A percentile compares a stretch with the other conserved stretches of the same genome.
Evolutionary conservation across 495 filamentous ascomycete genomes (phyloP).

Genomic region (Penicillium canariense): DNA sequence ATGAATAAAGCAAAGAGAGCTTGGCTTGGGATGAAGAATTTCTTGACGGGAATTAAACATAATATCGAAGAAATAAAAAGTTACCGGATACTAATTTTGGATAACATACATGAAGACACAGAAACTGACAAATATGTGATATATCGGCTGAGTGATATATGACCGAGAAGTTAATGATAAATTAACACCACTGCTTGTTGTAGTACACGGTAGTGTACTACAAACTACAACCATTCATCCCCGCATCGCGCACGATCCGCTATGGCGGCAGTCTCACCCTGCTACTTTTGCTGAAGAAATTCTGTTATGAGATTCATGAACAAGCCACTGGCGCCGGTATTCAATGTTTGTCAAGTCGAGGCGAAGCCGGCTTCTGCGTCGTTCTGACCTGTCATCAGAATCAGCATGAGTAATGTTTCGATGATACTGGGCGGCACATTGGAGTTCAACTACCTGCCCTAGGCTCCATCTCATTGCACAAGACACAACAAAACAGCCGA

Average conservation of each 20-base stretch:
- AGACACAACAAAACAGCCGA: slow-evolving; percentile 29
- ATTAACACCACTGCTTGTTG: neutral
- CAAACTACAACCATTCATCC: neutral
- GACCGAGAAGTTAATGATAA: no score
- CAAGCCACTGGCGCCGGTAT: slow-evolving; percentile 4
- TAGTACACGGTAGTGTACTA: neutral
- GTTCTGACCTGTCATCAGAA: slow-evolving; percentile 40
- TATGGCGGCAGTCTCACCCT: neutral
- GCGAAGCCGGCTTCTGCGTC: slow-evolving; percentile 15
- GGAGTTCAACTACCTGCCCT: slow-evolving; percentile 39
- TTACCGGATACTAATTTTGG: neutral
- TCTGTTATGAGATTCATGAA: neutral
- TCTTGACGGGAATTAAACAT: no score
- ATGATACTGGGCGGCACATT: slow-evolving; percentile 43
- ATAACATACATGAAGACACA: neutral
- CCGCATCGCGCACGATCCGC: neutral
- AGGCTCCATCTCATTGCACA: slow-evolving; percentile 36
- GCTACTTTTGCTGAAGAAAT: neutral
- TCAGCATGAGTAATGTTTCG: slow-evolving; percentile 40
- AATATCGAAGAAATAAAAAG: no score
- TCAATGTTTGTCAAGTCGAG: slow-evolving; percentile 5
- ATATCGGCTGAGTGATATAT: neutral
- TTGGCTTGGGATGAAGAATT: no score
- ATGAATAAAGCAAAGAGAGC: no score
- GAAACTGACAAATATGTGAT: neutral